Conservation (phyloP, 805 yeast genomes). For the Zygoascus flipseniorum region DNA sequence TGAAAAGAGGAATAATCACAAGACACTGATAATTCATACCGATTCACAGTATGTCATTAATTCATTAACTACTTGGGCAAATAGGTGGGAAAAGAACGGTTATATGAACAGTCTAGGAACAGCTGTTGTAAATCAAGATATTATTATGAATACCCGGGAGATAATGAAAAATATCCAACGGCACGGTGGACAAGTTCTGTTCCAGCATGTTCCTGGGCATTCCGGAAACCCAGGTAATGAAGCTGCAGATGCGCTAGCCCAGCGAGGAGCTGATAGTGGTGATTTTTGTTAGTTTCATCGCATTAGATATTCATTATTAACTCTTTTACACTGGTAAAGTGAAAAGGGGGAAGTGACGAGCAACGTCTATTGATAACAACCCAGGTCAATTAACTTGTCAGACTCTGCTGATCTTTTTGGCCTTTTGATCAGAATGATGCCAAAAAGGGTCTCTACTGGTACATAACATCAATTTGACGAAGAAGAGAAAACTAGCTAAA, state of each 20-base stretch:
- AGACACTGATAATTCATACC: constrained; percentile 35
- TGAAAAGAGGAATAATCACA: neutral
- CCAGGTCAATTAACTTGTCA: too few relatives aligned
- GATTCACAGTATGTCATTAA: constrained; percentile 71
- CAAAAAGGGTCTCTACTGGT: too few relatives aligned
- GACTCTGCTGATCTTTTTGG: too few relatives aligned
- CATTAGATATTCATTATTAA: too few relatives aligned
- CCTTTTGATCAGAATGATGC: too few relatives aligned
- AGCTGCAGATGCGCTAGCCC: constrained; percentile 65
- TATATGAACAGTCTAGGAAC: constrained; percentile 40
- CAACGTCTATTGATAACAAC: too few relatives aligned
- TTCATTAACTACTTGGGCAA: constrained; percentile 48
- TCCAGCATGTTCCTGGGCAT: constrained; percentile 69
- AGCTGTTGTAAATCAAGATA: constrained; percentile 44
- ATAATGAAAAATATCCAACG: constrained; percentile 14
- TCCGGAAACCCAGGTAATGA: constrained; percentile 63
- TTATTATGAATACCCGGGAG: constrained; percentile 33
- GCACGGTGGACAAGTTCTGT: constrained; percentile 26
- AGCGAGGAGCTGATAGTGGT: constrained; percentile 4
- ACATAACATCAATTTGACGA: too few relatives aligned
- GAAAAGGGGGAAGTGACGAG: too few relatives aligned
- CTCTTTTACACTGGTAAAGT: too few relatives aligned
- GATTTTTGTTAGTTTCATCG: too few relatives aligned
- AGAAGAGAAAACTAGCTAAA: too few relatives aligned
- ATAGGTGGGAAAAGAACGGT: constrained; percentile 49